Conservation (phyloP, 768 basidiomycete species). For the Royoungia palumana region DNA sequence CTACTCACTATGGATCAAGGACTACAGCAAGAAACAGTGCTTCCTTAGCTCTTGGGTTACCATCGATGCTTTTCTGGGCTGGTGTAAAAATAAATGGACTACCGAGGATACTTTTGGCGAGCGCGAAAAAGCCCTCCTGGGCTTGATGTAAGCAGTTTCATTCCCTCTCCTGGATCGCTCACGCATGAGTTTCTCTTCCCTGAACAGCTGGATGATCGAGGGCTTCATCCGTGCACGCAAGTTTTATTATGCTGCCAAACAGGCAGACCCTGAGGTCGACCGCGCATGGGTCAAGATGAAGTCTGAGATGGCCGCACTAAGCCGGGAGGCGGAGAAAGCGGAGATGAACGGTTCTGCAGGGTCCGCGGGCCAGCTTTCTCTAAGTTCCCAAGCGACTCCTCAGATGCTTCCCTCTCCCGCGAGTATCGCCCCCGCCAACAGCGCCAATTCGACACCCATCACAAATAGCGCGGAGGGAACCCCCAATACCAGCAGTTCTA, state of each 20-base stretch:
- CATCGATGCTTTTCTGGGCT: conserved; percentile 63
- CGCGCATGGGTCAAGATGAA: conserved; percentile 35
- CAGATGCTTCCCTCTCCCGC: conserved; percentile 80
- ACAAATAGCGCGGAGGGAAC: conserved; percentile 53
- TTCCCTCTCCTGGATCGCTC: conserved; percentile 18
- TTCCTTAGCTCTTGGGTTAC: conserved; percentile 63
- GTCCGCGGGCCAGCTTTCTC: conserved; percentile 24
- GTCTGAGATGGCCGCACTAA: conserved; percentile 30
- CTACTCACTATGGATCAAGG: conserved; percentile 79
- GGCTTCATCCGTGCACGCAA: conserved; percentile 63
- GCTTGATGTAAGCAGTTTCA: conserved; percentile 65
- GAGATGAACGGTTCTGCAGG: conserved; percentile 31
- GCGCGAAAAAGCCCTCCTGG: conserved; percentile 60
- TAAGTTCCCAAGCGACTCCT: conserved; percentile 45
- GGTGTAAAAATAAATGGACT: conserved; percentile 71
- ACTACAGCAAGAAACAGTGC: conserved; percentile 55
- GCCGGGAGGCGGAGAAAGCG: conserved; percentile 35
- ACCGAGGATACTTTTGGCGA: conserved; percentile 42
- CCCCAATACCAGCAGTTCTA: conserved; percentile 39
- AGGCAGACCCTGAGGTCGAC: conserved; percentile 33
- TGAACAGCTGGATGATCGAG: conserved; percentile 71
- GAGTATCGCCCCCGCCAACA: conserved; percentile 61
- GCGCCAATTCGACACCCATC: conserved; percentile 76
- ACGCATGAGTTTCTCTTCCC: conserved; percentile 21
- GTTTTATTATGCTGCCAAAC: conserved; percentile 38